phyloP scores from a whole-genome alignment of 148 eudicot species.

The Polygonum aviculare region DNA sequence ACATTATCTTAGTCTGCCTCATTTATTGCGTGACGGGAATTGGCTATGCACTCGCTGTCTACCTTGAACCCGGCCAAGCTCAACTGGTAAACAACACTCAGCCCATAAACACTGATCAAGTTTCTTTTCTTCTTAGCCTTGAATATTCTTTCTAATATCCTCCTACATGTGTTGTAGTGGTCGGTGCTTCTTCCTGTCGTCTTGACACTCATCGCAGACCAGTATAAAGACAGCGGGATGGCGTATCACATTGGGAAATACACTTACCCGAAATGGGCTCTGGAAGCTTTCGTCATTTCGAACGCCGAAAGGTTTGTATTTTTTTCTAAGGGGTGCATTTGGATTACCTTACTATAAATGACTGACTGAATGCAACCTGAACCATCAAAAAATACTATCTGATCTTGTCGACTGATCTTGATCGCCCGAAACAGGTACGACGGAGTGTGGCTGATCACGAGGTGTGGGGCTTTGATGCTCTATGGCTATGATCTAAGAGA shows the following conservation, averaged over 20 bases:
- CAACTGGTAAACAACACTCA: slow-evolving; percentile 51
- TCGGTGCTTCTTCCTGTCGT: slow-evolving; percentile 88
- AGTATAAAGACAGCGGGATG: slow-evolving; percentile 45
- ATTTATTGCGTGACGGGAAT: slow-evolving; percentile 97
- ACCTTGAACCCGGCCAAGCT: slow-evolving; percentile 65
- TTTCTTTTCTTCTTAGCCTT: not conserved
- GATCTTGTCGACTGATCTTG: not conserved
- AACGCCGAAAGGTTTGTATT: slow-evolving; percentile 70
- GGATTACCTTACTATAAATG: too few relatives aligned
- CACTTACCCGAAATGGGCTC: slow-evolving; percentile 77
- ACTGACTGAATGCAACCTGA: too few relatives aligned
- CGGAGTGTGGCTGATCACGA: slow-evolving; percentile 90
- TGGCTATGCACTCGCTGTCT: slow-evolving; percentile 77
- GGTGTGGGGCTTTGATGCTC: slow-evolving; percentile 57
- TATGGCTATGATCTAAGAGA: slow-evolving; percentile 49
- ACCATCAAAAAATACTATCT: not conserved
- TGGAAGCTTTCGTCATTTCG: slow-evolving; percentile 82
- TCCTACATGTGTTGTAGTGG: slow-evolving; percentile 44
- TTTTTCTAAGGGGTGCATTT: not conserved
- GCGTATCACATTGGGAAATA: slow-evolving; percentile 33
- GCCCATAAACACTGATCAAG: not conserved
- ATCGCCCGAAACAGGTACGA: slow-evolving; percentile 37
- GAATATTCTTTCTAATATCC: too few relatives aligned
- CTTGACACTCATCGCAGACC: slow-evolving; percentile 77
- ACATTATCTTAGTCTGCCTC: slow-evolving; percentile 61